phyloP scores from a whole-genome alignment of 805 yeast genomes.

The Kuraishia ogatae region DNA sequence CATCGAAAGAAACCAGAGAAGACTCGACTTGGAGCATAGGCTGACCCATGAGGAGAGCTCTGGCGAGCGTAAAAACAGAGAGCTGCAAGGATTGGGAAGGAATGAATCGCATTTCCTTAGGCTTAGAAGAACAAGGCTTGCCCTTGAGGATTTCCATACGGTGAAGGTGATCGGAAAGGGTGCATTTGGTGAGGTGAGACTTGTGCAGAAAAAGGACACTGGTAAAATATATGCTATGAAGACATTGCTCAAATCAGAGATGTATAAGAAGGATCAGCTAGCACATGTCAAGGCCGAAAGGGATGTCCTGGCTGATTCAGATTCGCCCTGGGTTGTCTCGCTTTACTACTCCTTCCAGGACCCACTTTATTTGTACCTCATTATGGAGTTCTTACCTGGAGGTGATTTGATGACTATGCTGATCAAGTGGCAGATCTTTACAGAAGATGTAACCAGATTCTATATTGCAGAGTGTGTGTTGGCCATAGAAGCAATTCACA shows the following conservation, averaged over 20 bases:
- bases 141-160: constrained; percentile 78
- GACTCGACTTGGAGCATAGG: constrained; percentile 74
- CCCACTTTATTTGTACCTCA: constrained; percentile 60
- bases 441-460: constrained; percentile 87
- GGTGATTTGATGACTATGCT: constrained; percentile 93
- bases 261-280: constrained; percentile 89
- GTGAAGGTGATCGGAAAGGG: constrained; percentile 93
- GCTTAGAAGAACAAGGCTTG: constrained; percentile 72
- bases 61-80: constrained; percentile 80
- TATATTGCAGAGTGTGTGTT: constrained; percentile 95
- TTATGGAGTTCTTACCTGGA: constrained; percentile 79
- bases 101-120: constrained; percentile 84
- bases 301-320: constrained; percentile 87
- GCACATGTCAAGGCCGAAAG: constrained; percentile 96
- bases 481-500: constrained; percentile 91
- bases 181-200: constrained; percentile 94
- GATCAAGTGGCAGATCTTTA: constrained; percentile 87
- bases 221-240: constrained; percentile 94
- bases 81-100: constrained; percentile 72
- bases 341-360: constrained; percentile 79
- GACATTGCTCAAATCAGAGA: constrained; percentile 80
- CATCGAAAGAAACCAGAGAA: constrained; percentile 89
- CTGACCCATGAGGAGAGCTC: constrained; percentile 64
- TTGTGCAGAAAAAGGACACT: constrained; percentile 88
- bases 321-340: constrained; percentile 85